These are phyloP conservation scores for Aspergillus sp. DNA, from an alignment of 2,329 filamentous ascomycete genomes.

Conservation along the genomic window DNA sequence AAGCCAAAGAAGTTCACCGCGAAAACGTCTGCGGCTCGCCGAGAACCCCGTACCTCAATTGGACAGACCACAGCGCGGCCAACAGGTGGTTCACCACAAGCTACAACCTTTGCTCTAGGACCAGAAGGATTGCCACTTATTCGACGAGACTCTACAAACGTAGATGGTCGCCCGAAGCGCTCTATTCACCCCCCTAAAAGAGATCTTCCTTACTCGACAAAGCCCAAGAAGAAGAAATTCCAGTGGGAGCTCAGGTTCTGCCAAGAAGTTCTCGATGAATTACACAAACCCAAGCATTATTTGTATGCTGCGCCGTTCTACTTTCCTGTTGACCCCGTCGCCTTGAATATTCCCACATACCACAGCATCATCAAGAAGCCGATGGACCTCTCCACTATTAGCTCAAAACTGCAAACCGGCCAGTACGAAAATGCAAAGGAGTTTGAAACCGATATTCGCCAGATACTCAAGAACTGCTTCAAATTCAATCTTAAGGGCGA, in stretches of 20 bases:
- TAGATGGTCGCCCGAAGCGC: constrained; percentile 82
- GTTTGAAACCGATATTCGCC: constrained; percentile 77
- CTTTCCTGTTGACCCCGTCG: constrained; percentile 86
- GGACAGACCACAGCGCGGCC: constrained; percentile 40
- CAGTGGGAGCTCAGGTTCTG: constrained; percentile 89
- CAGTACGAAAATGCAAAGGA: constrained; percentile 81
- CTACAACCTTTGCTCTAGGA: constrained; percentile 70
- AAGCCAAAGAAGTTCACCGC: constrained; percentile 48
- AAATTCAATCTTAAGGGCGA: constrained; percentile 85
- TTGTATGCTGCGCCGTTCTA: constrained; percentile 72
- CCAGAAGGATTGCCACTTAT: constrained; percentile 78
- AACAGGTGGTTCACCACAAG: constrained; percentile 33
- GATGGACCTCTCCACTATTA: constrained; percentile 89
- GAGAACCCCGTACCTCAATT: constrained; percentile 48
- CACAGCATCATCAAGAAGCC: constrained; percentile 93
- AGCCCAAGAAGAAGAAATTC: constrained; percentile 87
- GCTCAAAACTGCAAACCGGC: constrained; percentile 71
- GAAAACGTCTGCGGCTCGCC: constrained; percentile 47
- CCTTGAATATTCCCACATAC: constrained; percentile 89
- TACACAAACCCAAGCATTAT: constrained; percentile 72
- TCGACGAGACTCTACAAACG: constrained; percentile 77
- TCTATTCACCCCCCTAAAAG: constrained; percentile 92
- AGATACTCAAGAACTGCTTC: constrained; percentile 87
- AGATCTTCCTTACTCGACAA: constrained; percentile 84
- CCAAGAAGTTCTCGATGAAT: constrained; percentile 74